Evolutionary conservation across 257 asterid genomes (phyloP), one percentile per base, ranked within the genome.

Genomic region (Jacaranda mimosifolia): DNA sequence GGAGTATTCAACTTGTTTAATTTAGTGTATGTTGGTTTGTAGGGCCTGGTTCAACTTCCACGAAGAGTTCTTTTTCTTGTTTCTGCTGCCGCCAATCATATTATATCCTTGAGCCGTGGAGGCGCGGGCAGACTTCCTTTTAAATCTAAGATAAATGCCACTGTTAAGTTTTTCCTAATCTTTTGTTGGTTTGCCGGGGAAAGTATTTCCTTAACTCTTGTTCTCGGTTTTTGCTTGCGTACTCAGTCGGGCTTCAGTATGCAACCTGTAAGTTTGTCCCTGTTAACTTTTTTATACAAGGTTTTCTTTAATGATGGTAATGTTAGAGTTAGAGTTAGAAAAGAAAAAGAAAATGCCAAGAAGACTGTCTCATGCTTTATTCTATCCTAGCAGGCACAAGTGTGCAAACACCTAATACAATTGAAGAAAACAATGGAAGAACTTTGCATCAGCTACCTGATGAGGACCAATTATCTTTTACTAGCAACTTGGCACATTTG

Each of bases 41-140:
- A 90, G 95, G 92, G 76, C 89, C 13, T 90, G 95, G 95, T 90
- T 90, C 73, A 90, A 90, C 85, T 90, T 90, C 79, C 95, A 90
- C 59, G 95, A 90, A 85, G 95, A 90, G 80, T 90, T 90, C 26
- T 90, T 90, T 89, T 85, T 90, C 84, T 82, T 90, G 84, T 90
- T 90, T 80, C 46, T 90, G 80, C 70, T 90, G 83, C 95, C 95
- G 9, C 95, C 95, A 51, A 90, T 90, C 67, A 90, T 90, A 87
- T 90, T 90, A 90, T 90, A 90, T 90, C 94, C 94, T 82, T 81
- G 56, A 19, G 45, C 52, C 43, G 10, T 38, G n/a, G n/a, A n/a
- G n/a, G n/a, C n/a, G n/a, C n/a, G n/a, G n/a, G n/a, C n/a, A n/a
- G 26, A 7, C 4, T n/a, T 55, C 8, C 36, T 21, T 1, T 1